These are phyloP conservation scores for Xylaria hypoxylon DNA, from an alignment of 2,329 filamentous ascomycete species.

Conservation along the genomic window DNA sequence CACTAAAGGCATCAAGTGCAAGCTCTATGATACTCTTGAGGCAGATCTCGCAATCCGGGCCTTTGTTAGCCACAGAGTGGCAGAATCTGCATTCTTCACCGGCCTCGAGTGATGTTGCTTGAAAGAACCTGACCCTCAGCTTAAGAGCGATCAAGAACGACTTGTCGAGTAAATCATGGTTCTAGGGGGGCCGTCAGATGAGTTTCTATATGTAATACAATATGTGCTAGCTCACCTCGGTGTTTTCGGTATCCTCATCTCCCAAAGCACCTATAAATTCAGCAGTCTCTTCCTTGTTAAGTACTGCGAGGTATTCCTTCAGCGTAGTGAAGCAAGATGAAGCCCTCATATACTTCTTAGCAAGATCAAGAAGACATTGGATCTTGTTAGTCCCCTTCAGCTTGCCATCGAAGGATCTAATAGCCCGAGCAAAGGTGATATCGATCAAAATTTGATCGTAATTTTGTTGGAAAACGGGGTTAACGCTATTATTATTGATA, in stretches of 20 bases:
- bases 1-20: constrained; percentile 42
- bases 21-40: constrained; percentile 39
- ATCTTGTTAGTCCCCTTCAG: constrained; percentile 23
- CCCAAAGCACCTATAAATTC: constrained; percentile 51
- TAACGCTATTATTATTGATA: neutral
- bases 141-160: constrained; percentile 33
- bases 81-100: constrained; percentile 38
- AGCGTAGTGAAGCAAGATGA: constrained; percentile 61
- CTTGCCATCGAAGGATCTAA: neutral
- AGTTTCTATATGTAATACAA: neutral
- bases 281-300: constrained; percentile 56
- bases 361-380: constrained; percentile 52
- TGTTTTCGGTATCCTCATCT: constrained; percentile 35
- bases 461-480: constrained; percentile 18
- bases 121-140: constrained; percentile 39
- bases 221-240: constrained; percentile 45
- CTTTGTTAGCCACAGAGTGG: neutral
- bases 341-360: constrained; percentile 53
- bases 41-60: constrained; percentile 41
- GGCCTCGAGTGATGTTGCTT: constrained; percentile 33
- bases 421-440: constrained; percentile 15
- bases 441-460: constrained; percentile 24
- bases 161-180: constrained; percentile 26
- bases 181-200: constrained; percentile 32
- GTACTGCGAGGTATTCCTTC: constrained; percentile 57